A percentile compares a stretch with the other conserved stretches of the same genome.
Conservation (phyloP, 1,284 basidiomycete species). For the Leccinum huronense region DNA sequence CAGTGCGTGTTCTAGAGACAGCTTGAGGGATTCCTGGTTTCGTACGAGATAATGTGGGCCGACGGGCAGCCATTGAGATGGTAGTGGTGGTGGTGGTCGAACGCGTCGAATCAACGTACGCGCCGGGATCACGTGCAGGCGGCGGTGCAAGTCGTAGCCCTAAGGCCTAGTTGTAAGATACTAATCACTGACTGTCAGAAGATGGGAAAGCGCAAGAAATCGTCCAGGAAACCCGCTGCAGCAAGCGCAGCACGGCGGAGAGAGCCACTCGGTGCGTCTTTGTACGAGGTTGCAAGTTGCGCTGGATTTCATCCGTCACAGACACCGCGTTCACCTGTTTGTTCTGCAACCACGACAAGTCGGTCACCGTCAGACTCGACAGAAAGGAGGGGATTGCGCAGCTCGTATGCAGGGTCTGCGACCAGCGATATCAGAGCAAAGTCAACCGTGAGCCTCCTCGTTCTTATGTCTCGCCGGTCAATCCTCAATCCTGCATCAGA, state of each 20-base stretch:
- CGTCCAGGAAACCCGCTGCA: slow-evolving; percentile 66
- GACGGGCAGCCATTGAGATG: slow-evolving; percentile 32
- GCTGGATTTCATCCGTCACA: slow-evolving; percentile 32
- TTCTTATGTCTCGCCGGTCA: slow-evolving; percentile 13
- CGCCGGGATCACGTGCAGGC: slow-evolving; percentile 37
- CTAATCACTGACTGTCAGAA: background rate
- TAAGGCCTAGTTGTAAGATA: background rate
- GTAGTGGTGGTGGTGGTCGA: slow-evolving; percentile 1
- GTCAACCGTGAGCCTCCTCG: slow-evolving; percentile 66
- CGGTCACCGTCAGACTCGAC: slow-evolving; percentile 83
- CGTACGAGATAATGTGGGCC: slow-evolving; percentile 22
- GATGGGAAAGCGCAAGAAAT: slow-evolving; percentile 87
- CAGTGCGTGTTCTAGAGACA: slow-evolving; percentile 21
- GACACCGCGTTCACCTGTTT: slow-evolving; percentile 80
- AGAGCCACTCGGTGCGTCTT: slow-evolving; percentile 66
- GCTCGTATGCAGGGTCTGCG: slow-evolving; percentile 75
- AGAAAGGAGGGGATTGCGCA: slow-evolving; percentile 79
- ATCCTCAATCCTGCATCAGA: slow-evolving; percentile 41
- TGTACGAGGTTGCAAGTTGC: slow-evolving; percentile 6
- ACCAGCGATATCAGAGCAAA: slow-evolving; percentile 81
- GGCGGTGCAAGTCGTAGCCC: background rate
- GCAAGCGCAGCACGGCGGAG: slow-evolving; percentile 55
- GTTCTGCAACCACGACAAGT: slow-evolving; percentile 91
- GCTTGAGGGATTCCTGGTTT: slow-evolving; percentile 13
- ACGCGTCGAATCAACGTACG: slow-evolving; percentile 32